Conservation (phyloP, 768 basidiomycete genomes). For the Coprinellus micaceus region DNA sequence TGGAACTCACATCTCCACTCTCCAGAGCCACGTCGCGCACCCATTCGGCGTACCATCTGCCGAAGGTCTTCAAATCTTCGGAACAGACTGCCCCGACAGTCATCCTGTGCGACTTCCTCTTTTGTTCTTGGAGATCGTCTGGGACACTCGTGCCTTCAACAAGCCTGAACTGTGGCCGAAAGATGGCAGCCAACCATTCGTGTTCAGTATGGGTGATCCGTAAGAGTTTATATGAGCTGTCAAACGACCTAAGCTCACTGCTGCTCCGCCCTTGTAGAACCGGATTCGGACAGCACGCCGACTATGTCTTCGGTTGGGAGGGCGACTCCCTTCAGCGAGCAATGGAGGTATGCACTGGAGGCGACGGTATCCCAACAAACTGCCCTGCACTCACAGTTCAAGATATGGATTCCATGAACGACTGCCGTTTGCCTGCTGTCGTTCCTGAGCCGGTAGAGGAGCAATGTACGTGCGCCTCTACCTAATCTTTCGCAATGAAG, state of each 20-base stretch:
- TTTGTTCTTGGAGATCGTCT: conserved; percentile 13
- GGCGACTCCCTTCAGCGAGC: conserved; percentile 9
- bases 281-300: conserved; percentile 9
- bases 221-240: not conserved
- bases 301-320: conserved; percentile 12
- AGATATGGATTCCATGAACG: conserved; percentile 8
- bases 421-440: not conserved
- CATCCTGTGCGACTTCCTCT: conserved; percentile 15
- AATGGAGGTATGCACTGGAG: conserved; percentile 7
- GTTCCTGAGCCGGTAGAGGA: conserved; percentile 4
- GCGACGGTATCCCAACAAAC: conserved; percentile 8
- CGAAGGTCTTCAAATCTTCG: conserved; percentile 8
- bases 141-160: conserved; percentile 14
- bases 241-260: not conserved
- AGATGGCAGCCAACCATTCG: conserved; percentile 12
- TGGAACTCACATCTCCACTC: not conserved
- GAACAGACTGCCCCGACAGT: conserved; percentile 10
- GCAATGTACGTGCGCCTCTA: not conserved
- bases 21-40: conserved; percentile 10
- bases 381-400: conserved; percentile 9
- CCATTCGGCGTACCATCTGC: not conserved
- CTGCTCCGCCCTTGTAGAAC: not conserved
- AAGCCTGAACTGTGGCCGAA: conserved; percentile 6
- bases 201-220: conserved; percentile 17
- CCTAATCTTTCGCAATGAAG: no score